Evolutionary conservation across 2,329 filamentous ascomycete species (phyloP), one percentile per base, ranked within the genome.

Genomic region (Fusarium newnesense): DNA sequence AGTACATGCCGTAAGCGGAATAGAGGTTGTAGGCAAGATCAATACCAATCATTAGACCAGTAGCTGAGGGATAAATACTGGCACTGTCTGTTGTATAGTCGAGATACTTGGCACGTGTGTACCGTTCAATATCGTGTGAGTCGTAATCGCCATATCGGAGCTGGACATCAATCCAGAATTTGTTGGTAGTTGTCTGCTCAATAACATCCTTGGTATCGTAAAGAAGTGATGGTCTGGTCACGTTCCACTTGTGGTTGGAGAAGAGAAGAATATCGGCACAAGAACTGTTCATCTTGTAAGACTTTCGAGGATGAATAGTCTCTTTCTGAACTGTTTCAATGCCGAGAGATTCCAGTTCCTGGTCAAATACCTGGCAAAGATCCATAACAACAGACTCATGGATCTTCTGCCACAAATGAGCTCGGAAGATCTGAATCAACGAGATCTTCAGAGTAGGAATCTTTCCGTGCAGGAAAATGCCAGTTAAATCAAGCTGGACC

Each of bases 251-350:
- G 85, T 98, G 96, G 73, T 93, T 97, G 42, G 96, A 96, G 80
- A 99, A 99, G 15, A 99, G 89, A 61, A 98, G 88, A 72, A 99
- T 98, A 82, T 99, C 96, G 9, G 97, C 96, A 79, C 96, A 98
- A 65, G 96, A 98, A 79, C 95, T 98, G 87, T 99, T 99, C 96
- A 99, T 99, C 90, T 99, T 99, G 90, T 99, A 99, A 9, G 95
- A 98, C 85, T 99, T 99, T 90, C 96, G 90, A 59, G 96, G 96
- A 86, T 99, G 96, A 67, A 99, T 99, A 0, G 96, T 98, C 85
- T 99, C 96, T 84, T 99, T 99, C 81, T 99, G 96, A 9, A 98
- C 96, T 5, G 95, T 97, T 83, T 99, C 96, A 66, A 99, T 98
- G 40, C 95, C 95, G 8, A 99, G 87, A 37, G 96, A 95, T 82